Base-by-base conservation (phyloP, 805 yeast species). In the Kazachstania viticola region DNA sequence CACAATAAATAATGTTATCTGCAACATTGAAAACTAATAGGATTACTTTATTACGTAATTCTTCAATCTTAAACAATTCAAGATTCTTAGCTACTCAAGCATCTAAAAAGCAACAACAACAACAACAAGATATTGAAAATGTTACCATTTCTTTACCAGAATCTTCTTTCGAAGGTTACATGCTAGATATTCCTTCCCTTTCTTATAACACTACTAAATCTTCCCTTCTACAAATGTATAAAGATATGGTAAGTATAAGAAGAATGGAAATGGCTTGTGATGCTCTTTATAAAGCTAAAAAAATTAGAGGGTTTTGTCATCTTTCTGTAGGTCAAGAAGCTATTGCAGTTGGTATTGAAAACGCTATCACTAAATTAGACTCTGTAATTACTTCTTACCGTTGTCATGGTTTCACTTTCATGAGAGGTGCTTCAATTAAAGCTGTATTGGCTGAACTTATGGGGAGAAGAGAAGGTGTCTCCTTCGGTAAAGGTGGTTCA, bases 191-290 rank as follows among this genome's bases (percentile, higher is more conserved):
- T 16, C 95, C 95, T 33, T 70, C 70, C 30, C 65, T 80, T 51
- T 61, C 66, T 32, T 79, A 80, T 58, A 78, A 77, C 61, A 79
- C 95, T 36, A 76, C 82, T 50, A 85, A 84, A 71, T 69, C 72
- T 31, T 71, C 77, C 35, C 63, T 91, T 49, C 67, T 91, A 52
- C 75, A 85, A 56, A 84, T 91, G 95, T 91, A 87, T 75, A 81
- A 84, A 66, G 94, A 88, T 58, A 87, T 91, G 97, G 75, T 79
- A 46, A 64, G 79, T 45, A 76, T 88, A 58, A 78, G 94, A 72
- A 81, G 98, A 65, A 77, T 91, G 91, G 98, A 91, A 69, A 88
- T 91, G 95, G 94, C 95, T 26, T 76, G 97, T 40, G 98, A 91
- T 60, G 97, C 96, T 21, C 69, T 91, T 44, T 91, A 91, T 71